A percentile compares a stretch with the other conserved stretches of the same genome.
These are phyloP conservation scores for Beta lomatogona DNA, from an alignment of 179 eudicot genomes.

Conservation along the genomic window DNA sequence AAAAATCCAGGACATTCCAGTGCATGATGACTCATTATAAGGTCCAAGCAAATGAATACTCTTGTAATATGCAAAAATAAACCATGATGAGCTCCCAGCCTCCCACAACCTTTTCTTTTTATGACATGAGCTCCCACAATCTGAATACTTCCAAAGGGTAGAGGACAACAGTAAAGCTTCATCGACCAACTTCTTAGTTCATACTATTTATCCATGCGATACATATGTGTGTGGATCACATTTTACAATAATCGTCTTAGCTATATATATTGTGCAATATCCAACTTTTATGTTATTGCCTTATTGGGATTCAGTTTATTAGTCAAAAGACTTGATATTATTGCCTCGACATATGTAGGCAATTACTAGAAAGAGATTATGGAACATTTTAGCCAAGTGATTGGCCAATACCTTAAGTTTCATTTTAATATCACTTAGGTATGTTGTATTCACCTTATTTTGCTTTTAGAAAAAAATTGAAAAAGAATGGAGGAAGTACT, in stretches of 20 bases:
- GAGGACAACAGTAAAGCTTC: constrained; percentile 1
- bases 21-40: not conserved
- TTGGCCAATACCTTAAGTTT: not conserved
- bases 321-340: not conserved
- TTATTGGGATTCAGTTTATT: not conserved
- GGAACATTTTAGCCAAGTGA: not conserved
- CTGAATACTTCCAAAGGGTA: constrained; percentile 1
- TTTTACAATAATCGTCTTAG: not conserved
- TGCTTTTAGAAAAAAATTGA: too few relatives aligned
- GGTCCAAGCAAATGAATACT: constrained; percentile 23
- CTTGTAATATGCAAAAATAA: constrained; percentile 12
- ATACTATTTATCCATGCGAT: not conserved
- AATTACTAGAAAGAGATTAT: not conserved
- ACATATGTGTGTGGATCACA: not conserved
- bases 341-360: not conserved
- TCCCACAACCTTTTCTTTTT: too few relatives aligned
- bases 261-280: not conserved
- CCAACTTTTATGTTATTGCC: not conserved
- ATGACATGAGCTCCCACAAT: not conserved
- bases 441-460: too few relatives aligned
- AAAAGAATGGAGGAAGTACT: too few relatives aligned
- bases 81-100: too few relatives aligned
- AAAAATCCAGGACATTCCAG: too few relatives aligned
- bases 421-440: too few relatives aligned
- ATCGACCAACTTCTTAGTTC: not conserved